Conservation (phyloP, 768 basidiomycete species). For the Tylopilus intermedius region DNA sequence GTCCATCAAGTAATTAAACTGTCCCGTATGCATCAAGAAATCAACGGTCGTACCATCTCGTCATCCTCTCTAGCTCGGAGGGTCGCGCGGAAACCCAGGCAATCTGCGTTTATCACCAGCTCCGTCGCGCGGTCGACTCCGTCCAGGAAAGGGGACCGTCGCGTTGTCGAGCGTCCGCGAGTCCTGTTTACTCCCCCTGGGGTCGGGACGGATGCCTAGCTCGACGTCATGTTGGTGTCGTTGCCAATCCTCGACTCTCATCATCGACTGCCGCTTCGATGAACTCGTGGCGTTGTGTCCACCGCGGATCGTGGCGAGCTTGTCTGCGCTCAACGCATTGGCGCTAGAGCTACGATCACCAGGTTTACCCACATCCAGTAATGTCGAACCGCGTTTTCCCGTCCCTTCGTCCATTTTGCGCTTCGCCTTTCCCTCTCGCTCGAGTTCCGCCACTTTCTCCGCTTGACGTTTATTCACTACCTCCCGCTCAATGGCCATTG, state of each 20-base stretch:
- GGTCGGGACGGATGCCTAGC: conserved; percentile 27
- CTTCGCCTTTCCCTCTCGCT: conserved; percentile 44
- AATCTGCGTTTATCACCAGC: conserved; percentile 28
- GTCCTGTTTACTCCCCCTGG: conserved; percentile 20
- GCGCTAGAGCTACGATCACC: conserved; percentile 34
- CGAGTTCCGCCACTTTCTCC: conserved; percentile 53
- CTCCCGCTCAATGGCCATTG: conserved; percentile 68
- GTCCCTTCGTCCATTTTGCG: conserved; percentile 42
- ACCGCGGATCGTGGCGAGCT: conserved; percentile 42
- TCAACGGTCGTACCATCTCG: conserved; percentile 7
- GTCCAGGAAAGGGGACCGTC: conserved; percentile 34
- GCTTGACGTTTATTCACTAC: conserved; percentile 68
- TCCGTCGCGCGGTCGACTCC: conserved; percentile 17
- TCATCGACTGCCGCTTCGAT: conserved; percentile 61
- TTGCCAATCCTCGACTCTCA: conserved; percentile 88
- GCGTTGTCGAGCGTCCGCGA: conserved; percentile 16
- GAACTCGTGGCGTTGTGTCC: conserved; percentile 31
- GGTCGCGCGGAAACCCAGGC: conserved; percentile 36
- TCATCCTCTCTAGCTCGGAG: conserved; percentile 30
- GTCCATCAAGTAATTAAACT: conserved; percentile 18
- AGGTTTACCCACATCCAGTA: conserved; percentile 30
- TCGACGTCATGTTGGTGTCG: conserved; percentile 55
- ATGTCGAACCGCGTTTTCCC: conserved; percentile 32
- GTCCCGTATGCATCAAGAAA: conserved; percentile 16
- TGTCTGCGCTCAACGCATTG: conserved; percentile 50